Base-by-base conservation (phyloP, 495 filamentous ascomycete species). In the Penicillium canescens region DNA sequence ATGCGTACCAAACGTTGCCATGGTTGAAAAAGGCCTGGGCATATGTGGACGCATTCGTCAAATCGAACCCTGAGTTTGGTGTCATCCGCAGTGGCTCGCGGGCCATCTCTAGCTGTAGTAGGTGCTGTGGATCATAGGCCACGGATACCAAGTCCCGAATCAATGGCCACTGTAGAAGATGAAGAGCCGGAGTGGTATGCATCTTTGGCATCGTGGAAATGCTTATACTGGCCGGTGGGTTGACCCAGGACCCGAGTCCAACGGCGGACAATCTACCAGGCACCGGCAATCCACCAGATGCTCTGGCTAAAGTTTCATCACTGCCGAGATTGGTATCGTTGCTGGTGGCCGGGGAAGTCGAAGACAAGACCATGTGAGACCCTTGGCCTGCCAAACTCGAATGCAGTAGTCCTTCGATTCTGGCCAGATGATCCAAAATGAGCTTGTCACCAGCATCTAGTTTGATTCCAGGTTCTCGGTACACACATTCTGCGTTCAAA, bases 381-480 rank as follows among this genome's bases (percentile, higher is more conserved):
- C 21, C 37, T 46, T 77, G 76, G n/a, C 68, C 69, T 14, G 74
- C 65, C 45, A 88, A 57, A 50, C 75, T 87, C 40, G 85, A 83
- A 65, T 91, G 88, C 11, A 93, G 82, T 14, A 92, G 70, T 36
- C 82, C 86, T 69, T 93, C 89, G 51, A 93, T 92, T 21, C 88
- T 80, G 52, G 79, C 80, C 23, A 93, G 73, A 42, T 86, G 85
- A 59, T 92, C 89, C 20, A 93, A 74, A 52, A 93, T 93, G 37
- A 92, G 80, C 65, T 90, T 92, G 69, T 92, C 89, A 50, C 89
- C 89, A 26, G 89, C 88, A 68, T 92, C 89, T 24, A 92, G 84
- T 68, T 93, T 93, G 72, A 92, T 91, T 4, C 89, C 89, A 13
- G 89, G 89, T 68, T 93, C 89, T 41, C 89, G 81, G 63, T 93